Base-by-base conservation (phyloP, 2,329 filamentous ascomycete species). In the Graphilbum fragrans region DNA sequence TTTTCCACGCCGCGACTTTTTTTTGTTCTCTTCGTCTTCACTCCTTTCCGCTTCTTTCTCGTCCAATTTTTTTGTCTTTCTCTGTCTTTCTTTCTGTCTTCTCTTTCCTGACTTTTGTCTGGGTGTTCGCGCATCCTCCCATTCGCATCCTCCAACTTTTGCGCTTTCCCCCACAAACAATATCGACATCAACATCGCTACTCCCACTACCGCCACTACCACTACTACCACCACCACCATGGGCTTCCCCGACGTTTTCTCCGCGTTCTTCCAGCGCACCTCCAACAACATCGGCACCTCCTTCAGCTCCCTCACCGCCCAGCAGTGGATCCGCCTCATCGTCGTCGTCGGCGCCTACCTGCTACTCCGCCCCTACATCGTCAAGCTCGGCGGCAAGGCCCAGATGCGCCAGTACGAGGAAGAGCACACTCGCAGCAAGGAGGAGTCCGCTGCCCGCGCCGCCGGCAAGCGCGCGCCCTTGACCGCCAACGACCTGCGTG, bases 321-420 rank as follows among this genome's bases (percentile, higher is more conserved):
- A 74, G 50, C 63, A 69, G 34, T 77, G 70, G 66, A 69, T 92
- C 52, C 82, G 85, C 37, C 69, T 92, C 44, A 61, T 86, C 50
- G 69, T 77, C 49, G 72, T 86, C 46, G 72, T 86, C 18, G 75
- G 85, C 52, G 79, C 74, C 42, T 93, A 90, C 64, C 56, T 79
- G 48, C 70, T 92, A 40, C 53, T 86, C 20, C 77, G 86, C 1
- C 84, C 84, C 0, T 86, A 86, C 57, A 59, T 88, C 39, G 69
- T 88, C 53, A 81, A 80, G 54, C 60, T 77, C 31, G 77, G 77
- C 51, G 74, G 70, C 45, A 75, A 73, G 52, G 61, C 70, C 47
- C 77, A 84, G 54, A 73, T 78, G 57, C 70, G 70, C 53, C 68
- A 80, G 55, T 67, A 82, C 54, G 77, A 80, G 52, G 68, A 78